Base-by-base conservation (phyloP, 169 alveolate species). In the Eimeria praecox region DNA sequence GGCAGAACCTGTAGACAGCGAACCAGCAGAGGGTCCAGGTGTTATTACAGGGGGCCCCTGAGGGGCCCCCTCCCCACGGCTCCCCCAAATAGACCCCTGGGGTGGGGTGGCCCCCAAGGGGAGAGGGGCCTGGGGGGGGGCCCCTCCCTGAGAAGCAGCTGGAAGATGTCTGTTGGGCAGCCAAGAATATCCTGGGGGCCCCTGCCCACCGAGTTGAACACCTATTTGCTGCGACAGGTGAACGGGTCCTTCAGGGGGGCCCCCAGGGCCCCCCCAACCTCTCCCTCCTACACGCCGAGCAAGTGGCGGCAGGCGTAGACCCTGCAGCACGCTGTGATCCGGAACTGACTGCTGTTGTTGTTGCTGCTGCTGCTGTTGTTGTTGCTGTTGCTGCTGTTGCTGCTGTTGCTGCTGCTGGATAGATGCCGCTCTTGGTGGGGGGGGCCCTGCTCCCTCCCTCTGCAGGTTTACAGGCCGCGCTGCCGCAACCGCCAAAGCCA, bases 401-500 rank as follows among this genome's bases (percentile, higher is more conserved):
- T 22, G 49, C 56, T 38, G 49, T 40, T 77, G 88, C 49, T 42
- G 88, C 88, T 77, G 88, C 88, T 77, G 88, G 82, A n/a, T 14
- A 3, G 82, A 44, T 71, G 22, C 44, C 12, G 18, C 82, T 71
- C 27, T 18, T 42, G 62, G 64, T 12, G 88, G 33, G 33, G 88
- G 33, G 2, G 56, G n/a, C n/a, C n/a, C 10, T 38, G 88, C 49
- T 14, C 64, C 62, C 27, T 77, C 59, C 49, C 38, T 9, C 62
- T 24, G 56, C 35, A 30, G 42, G 8, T 8, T 10, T 16, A n/a
- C 30, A 10, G 82, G 82, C 4, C 82, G 9, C 20, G 82, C 46
- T 42, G 88, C 88, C 1, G 88, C 88, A 16, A 77, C 59, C 3
- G 88, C 88, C 88, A 77, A 3, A 10, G 88, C 88, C 88, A 77